These are phyloP conservation scores for Globisporangium paroecandrum DNA, from an alignment of 352 stramenopile species.

Conservation along the genomic window DNA sequence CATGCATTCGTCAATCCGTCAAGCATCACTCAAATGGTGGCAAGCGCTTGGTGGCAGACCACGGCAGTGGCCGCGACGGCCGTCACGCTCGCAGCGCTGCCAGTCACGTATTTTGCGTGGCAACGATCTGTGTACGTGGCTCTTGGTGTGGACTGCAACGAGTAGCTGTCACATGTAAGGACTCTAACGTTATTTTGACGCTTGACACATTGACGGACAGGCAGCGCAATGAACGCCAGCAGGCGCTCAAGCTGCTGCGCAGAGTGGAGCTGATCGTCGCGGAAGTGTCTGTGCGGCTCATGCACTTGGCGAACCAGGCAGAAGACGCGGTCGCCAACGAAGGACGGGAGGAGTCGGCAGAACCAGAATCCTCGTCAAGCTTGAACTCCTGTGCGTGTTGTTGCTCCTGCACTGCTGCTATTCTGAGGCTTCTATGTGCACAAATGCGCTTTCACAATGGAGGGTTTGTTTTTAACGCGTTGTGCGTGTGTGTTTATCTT, in stretches of 20 bases:
- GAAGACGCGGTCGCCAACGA: constrained; percentile 57
- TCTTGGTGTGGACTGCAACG: neutral
- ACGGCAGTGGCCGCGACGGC: constrained; percentile 12
- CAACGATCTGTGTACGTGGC: constrained; percentile 30
- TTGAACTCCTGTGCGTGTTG: constrained; percentile 62
- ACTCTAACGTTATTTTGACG: neutral
- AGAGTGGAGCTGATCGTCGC: constrained; percentile 73
- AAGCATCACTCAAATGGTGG: constrained; percentile 6
- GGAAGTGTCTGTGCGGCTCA: constrained; percentile 61
- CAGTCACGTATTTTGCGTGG: constrained; percentile 43
- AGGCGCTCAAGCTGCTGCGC: constrained; percentile 61
- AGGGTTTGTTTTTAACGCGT: neutral
- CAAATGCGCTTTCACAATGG: neutral
- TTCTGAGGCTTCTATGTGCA: neutral
- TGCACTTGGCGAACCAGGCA: constrained; percentile 61
- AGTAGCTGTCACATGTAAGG: neutral
- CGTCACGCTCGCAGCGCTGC: constrained; percentile 27
- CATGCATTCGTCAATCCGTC: neutral
- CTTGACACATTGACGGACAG: constrained; percentile 17
- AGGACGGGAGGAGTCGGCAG: constrained; percentile 23
- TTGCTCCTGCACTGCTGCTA: neutral
- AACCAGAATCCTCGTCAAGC: constrained; percentile 29
- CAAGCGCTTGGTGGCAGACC: constrained; percentile 20
- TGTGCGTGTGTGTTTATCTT: constrained; percentile 1
- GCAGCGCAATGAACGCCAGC: constrained; percentile 29